Percentiles rank a stretch among this genome's conserved stretches.
These are phyloP conservation scores for Fusarium sp. DNA, from an alignment of 2,329 filamentous ascomycete species.

Conservation along the genomic window DNA sequence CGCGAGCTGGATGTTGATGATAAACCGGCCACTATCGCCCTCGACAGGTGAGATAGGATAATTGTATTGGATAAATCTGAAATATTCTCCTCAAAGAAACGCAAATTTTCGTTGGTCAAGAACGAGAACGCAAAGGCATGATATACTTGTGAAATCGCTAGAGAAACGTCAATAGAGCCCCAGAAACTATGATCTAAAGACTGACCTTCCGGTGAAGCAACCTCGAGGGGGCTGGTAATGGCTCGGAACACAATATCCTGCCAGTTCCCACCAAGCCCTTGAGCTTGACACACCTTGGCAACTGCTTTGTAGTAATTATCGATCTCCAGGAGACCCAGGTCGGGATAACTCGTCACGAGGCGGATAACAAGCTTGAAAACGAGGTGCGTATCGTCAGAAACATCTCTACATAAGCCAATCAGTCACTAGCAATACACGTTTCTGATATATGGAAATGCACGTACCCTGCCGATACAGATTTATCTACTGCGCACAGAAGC, in stretches of 20 bases:
- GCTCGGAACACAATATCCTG: conserved; percentile 46
- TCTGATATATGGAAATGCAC: conserved; percentile 15
- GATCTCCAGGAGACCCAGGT: conserved; percentile 42
- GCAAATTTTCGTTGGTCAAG: conserved; percentile 50
- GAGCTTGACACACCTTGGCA: conserved; percentile 52
- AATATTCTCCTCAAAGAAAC: conserved; percentile 58
- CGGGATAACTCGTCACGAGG: conserved; percentile 42
- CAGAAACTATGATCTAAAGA: background rate
- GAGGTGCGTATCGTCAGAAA: conserved; percentile 43
- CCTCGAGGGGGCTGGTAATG: conserved; percentile 49
- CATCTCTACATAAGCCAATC: conserved; percentile 31
- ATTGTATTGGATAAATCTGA: conserved; percentile 53
- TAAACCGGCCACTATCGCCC: conserved; percentile 56
- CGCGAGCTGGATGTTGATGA: conserved; percentile 41
- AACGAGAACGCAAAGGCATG: conserved; percentile 46
- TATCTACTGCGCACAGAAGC: conserved; percentile 53
- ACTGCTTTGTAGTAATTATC: conserved; percentile 58
- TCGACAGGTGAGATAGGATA: conserved; percentile 56
- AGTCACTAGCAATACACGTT: conserved; percentile 14
- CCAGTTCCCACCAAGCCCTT: conserved; percentile 35
- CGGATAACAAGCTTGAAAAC: conserved; percentile 55
- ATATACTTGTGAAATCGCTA: conserved; percentile 31
- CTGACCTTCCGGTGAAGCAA: conserved; percentile 38
- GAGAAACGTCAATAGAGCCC: conserved; percentile 13
- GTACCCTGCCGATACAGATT: conserved; percentile 42